Conservation (phyloP, 2,329 filamentous ascomycete genomes). For the Aspergillus sp. region DNA sequence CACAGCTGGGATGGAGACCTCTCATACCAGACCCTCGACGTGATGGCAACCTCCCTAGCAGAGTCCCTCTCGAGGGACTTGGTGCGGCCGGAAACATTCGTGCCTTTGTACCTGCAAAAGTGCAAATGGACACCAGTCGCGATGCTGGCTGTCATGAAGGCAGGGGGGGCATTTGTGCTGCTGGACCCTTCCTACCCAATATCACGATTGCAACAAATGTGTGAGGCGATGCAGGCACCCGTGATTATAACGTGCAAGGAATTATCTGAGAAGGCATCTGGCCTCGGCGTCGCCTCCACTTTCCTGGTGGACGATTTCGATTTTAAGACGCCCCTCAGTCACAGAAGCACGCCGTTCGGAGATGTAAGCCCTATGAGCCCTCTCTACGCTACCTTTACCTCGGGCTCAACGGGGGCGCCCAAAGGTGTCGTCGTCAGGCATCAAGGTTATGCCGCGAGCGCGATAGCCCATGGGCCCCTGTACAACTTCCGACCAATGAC, state of each 20-base stretch:
- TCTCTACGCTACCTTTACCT: neutral
- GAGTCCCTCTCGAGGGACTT: neutral
- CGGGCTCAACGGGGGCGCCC: neutral
- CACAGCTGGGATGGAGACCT: neutral
- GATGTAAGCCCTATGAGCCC: neutral
- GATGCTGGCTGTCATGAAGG: slow-evolving; percentile 30
- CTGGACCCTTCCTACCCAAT: slow-evolving; percentile 8
- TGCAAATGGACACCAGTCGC: slow-evolving; percentile 19
- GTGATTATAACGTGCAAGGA: neutral
- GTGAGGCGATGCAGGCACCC: neutral
- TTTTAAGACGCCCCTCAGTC: neutral
- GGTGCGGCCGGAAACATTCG: neutral
- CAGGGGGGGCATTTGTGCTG: slow-evolving; percentile 30
- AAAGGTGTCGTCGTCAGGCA: neutral
- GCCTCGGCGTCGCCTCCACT: neutral
- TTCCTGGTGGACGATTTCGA: neutral
- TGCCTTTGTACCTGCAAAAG: slow-evolving; percentile 10
- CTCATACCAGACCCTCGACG: neutral
- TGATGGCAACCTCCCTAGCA: neutral
- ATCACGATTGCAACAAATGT: neutral
- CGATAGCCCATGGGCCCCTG: neutral
- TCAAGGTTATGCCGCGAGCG: neutral
- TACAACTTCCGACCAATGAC: neutral
- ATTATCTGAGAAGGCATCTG: neutral
- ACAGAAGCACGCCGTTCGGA: neutral